These are phyloP conservation scores for Pseudogymnoascus sp. DNA, from an alignment of 2,329 filamentous ascomycete genomes.

Conservation along the genomic window DNA sequence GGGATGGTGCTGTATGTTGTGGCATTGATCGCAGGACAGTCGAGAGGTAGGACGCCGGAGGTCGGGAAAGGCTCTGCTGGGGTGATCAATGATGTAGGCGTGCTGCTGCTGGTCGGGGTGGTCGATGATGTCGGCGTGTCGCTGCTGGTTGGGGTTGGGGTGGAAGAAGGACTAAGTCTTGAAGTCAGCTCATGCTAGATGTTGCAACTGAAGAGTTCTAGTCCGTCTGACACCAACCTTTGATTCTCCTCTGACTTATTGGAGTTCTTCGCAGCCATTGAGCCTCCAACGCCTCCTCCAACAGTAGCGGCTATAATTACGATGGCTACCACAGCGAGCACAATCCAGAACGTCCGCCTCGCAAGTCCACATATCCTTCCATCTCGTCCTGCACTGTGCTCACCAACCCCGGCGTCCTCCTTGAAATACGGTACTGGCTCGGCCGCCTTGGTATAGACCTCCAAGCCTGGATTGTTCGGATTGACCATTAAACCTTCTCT, in stretches of 20 bases:
- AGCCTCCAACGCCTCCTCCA: constrained; percentile 13
- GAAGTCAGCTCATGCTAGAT: neutral
- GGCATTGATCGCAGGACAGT: neutral
- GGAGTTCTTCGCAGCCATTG: neutral
- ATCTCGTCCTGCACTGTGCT: neutral
- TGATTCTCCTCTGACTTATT: neutral
- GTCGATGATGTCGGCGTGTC: neutral
- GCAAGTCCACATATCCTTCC: constrained; percentile 10
- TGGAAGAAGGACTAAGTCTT: neutral
- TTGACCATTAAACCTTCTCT: neutral
- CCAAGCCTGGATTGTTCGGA: neutral
- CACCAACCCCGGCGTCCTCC: neutral
- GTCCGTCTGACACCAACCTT: neutral
- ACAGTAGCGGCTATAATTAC: constrained; percentile 11
- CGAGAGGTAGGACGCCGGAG: neutral
- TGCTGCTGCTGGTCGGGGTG: neutral
- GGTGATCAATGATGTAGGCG: neutral
- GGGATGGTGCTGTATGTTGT: neutral
- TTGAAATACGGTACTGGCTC: neutral
- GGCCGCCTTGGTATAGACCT: neutral
- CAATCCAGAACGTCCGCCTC: constrained; percentile 10
- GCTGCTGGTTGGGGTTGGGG: neutral
- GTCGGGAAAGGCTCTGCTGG: neutral
- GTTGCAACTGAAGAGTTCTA: neutral
- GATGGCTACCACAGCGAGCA: neutral